phyloP scores from a whole-genome alignment of 1,284 basidiomycete genomes.

The Rhodotorula glutinis region DNA sequence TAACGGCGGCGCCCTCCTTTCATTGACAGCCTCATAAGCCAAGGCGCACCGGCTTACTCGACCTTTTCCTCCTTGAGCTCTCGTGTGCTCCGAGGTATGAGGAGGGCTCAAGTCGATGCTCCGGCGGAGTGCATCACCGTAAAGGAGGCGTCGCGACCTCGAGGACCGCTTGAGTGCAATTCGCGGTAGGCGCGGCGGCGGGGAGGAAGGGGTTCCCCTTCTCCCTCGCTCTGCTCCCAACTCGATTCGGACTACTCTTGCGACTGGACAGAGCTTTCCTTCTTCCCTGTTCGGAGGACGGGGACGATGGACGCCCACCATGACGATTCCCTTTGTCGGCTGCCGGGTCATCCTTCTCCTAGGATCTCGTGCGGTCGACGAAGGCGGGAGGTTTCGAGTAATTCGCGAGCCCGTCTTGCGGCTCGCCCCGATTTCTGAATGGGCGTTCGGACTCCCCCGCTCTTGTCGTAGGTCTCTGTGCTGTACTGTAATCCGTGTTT shows the following conservation, averaged over 20 bases:
- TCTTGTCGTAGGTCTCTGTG: not conserved
- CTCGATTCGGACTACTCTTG: conserved; percentile 34
- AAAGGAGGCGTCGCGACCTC: not conserved
- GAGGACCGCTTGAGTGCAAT: conserved; percentile 23
- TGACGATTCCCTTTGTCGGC: conserved; percentile 2
- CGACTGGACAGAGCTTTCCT: conserved; percentile 1
- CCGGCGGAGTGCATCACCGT: too few species aligned
- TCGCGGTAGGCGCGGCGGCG: conserved; percentile 8
- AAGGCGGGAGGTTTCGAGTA: not conserved
- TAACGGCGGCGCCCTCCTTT: not conserved
- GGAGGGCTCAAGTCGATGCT: too few species aligned
- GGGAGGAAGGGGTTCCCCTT: not conserved
- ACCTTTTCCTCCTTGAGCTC: conserved; percentile 2
- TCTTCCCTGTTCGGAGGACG: not conserved
- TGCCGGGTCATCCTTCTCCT: too few species aligned
- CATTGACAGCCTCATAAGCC: too few species aligned
- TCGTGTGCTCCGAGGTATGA: not conserved
- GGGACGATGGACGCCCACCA: not conserved
- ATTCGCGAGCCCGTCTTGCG: conserved; percentile 11
- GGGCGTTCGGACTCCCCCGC: not conserved
- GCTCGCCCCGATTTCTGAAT: conserved; percentile 16
- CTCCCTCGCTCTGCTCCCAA: conserved; percentile 3
- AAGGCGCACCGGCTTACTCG: too few species aligned
- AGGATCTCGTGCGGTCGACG: too few species aligned
- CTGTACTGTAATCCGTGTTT: too few species aligned